Evolutionary conservation across 495 filamentous ascomycete species (phyloP).

Genomic region (Podospora fimiseda): DNA sequence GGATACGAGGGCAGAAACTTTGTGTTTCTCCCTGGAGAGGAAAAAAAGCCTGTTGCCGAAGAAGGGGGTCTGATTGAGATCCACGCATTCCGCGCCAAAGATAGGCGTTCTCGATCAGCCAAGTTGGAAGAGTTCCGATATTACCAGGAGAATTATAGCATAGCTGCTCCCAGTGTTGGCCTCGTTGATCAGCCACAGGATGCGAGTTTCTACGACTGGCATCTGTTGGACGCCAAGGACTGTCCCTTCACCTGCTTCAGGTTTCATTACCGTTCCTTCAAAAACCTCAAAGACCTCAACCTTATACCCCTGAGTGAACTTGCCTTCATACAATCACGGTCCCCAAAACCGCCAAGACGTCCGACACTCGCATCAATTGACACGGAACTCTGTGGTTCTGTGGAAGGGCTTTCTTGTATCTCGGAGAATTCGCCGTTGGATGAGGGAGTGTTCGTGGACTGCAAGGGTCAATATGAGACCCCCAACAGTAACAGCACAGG

Average conservation of each 20-base stretch:
- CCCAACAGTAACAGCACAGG: neutral
- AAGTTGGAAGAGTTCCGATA: constrained; percentile 30
- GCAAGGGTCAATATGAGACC: neutral
- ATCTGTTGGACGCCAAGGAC: constrained; percentile 42
- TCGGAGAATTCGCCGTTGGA: constrained; percentile 1
- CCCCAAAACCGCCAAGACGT: constrained; percentile 6
- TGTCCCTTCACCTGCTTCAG: constrained; percentile 41
- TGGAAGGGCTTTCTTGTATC: neutral
- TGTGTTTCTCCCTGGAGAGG: constrained; percentile 33
- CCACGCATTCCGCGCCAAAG: constrained; percentile 41
- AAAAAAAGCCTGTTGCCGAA: constrained; percentile 32
- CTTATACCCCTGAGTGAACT: constrained; percentile 25
- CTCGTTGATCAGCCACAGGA: constrained; percentile 44
- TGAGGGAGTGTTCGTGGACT: constrained; percentile 14
- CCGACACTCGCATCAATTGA: neutral
- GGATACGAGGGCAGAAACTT: constrained; percentile 39
- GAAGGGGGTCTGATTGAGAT: constrained; percentile 50
- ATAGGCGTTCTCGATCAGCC: constrained; percentile 28
- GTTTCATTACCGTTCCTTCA: constrained; percentile 44
- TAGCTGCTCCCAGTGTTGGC: constrained; percentile 38
- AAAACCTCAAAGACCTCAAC: constrained; percentile 37
- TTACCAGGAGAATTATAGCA: constrained; percentile 40
- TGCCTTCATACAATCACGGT: constrained; percentile 6
- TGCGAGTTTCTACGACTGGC: constrained; percentile 39
- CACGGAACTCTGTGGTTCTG: neutral